Evolutionary conservation across 1,284 basidiomycete species (phyloP).

Genomic region (Trichosporon inkin): DNA sequence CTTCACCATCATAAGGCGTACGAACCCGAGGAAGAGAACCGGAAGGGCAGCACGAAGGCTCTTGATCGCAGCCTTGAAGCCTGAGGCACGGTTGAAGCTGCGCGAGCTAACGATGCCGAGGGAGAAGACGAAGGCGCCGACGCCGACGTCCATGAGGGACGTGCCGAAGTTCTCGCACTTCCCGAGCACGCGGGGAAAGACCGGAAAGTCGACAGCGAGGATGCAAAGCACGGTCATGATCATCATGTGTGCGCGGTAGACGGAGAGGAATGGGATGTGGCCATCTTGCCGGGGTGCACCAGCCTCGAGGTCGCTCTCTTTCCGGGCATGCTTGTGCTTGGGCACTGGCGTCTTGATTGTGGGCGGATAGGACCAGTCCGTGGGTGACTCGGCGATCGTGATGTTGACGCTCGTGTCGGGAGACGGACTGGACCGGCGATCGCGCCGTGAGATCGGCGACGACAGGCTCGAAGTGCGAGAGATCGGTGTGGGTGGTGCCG

Average conservation of each 20-base stretch:
- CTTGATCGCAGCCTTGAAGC: background rate
- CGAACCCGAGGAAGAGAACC: slow-evolving; percentile 66
- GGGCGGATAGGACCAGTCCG: background rate
- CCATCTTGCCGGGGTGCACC: background rate
- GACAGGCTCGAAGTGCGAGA: background rate
- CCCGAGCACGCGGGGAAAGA: slow-evolving; percentile 81
- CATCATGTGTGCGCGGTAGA: slow-evolving; percentile 93
- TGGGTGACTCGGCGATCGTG: background rate
- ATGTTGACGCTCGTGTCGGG: background rate
- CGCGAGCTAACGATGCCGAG: slow-evolving; percentile 81
- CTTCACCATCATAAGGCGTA: slow-evolving; percentile 83
- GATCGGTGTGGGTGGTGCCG: background rate
- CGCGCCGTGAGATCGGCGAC: slow-evolving; percentile 10
- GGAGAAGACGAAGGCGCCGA: slow-evolving; percentile 78
- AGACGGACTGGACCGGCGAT: background rate
- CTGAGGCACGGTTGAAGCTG: slow-evolving; percentile 15
- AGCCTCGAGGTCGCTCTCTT: background rate
- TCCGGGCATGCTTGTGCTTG: background rate
- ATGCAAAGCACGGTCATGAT: slow-evolving; percentile 86
- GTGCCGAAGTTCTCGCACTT: slow-evolving; percentile 95
- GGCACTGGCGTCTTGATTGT: background rate
- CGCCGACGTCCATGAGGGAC: slow-evolving; percentile 89
- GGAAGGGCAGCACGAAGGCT: slow-evolving; percentile 63
- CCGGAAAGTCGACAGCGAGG: slow-evolving; percentile 89
- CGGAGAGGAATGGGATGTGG: slow-evolving; percentile 62